These are phyloP conservation scores for Chimonanthus praecox DNA, from an alignment of 164 flowering plant genomes.

Conservation along the genomic window DNA sequence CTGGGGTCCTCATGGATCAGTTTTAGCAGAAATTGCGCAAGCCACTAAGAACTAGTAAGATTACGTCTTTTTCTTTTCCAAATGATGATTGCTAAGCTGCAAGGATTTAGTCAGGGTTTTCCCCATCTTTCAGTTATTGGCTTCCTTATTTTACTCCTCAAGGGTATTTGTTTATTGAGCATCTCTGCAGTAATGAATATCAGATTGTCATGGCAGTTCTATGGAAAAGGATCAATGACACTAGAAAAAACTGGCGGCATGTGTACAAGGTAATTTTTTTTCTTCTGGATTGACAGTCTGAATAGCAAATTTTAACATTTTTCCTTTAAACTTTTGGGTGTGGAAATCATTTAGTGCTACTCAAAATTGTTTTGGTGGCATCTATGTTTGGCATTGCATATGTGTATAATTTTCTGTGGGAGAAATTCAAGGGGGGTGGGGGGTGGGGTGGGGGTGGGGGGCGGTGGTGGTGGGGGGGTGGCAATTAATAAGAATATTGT, in stretches of 20 bases:
- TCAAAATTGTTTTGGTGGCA: not conserved
- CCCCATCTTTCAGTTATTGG: not conserved
- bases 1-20: slow-evolving; percentile 99
- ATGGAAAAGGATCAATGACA: slow-evolving; percentile 92
- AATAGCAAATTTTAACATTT: not conserved
- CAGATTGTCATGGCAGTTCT: slow-evolving; percentile 91
- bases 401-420: not conserved
- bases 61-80: not conserved
- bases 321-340: not conserved
- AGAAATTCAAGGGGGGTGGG: not conserved
- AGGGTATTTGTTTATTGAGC: not conserved
- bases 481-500: not conserved
- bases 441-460: too few relatives aligned
- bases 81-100: too few relatives aligned
- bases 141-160: slow-evolving; percentile 3
- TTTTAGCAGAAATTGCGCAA: slow-evolving; percentile 94
- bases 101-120: not conserved
- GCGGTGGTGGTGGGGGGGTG: too few relatives aligned
- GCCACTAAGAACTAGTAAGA: slow-evolving; percentile 87
- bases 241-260: slow-evolving; percentile 99
- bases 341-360: not conserved
- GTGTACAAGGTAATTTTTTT: slow-evolving; percentile 74
- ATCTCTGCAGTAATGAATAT: slow-evolving; percentile 71
- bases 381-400: not conserved
- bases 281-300: not conserved